Base-by-base conservation (phyloP, 2,329 filamentous ascomycete genomes). In the Penicillium sp. region DNA sequence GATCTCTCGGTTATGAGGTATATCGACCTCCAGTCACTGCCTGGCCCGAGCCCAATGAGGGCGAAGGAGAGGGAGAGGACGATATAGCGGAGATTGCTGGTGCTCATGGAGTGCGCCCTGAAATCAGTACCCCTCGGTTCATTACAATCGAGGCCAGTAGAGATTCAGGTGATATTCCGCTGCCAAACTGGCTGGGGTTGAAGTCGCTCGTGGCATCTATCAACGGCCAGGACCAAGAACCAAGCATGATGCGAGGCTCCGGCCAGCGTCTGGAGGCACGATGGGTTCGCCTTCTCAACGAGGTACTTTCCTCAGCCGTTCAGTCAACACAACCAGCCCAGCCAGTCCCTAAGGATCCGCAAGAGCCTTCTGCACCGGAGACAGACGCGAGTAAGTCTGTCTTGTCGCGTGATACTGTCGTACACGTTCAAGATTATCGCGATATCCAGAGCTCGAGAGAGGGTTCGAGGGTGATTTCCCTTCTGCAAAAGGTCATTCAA, bases 401-500 rank as follows among this genome's bases (percentile, higher is more conserved):
- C 24, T 64, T 65, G 30, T 63, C 58, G 57, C 68, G 73, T 70
- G 73, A 82, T 26, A 83, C 93, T 8, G 88, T 98, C 61, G 82
- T 96, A 42, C 92, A 92, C 69, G 80, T 97, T 13, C 87, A 91
- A 73, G 92, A 98, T 74, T 91, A 92, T 71, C 88, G 91, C 57
- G 91, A 96, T 65, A 82, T 99, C 9, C 87, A 85, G 69, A 85
- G 86, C 72, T 89, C 90, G 0, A 76, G 85, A 6, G 88, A 92
- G 61, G 92, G 92, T 12, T 83, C 86, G 1, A 83, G 85, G 24
- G 85, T 98, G 35, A 79, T 97, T 8, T 80, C 83, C 44, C 87
- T 89, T 61, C 79, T 99, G 13, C 88, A 91, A 57, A 84, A 86
- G 53, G 82, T 90, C 7, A 86, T 96, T 28, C 89, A 93, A 69